These are phyloP conservation scores for Calycina marina DNA, from an alignment of 2,329 filamentous ascomycete species.

Conservation along the genomic window DNA sequence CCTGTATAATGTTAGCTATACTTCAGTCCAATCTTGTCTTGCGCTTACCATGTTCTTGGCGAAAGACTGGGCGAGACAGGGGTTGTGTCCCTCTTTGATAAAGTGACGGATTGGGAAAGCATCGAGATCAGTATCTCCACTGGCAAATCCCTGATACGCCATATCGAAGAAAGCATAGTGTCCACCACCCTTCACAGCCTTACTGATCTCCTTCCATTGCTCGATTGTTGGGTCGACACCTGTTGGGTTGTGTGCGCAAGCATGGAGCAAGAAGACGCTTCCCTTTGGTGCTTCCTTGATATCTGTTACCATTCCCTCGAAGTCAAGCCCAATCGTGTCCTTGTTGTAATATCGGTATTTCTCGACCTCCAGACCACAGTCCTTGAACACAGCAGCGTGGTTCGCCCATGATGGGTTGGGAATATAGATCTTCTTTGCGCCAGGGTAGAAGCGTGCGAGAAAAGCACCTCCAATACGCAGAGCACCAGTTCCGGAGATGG, in stretches of 20 bases:
- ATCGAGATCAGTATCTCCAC: conserved; percentile 79
- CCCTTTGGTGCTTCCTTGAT: conserved; percentile 77
- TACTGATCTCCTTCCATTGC: conserved; percentile 86
- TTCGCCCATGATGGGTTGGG: conserved; percentile 96
- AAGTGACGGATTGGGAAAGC: conserved; percentile 91
- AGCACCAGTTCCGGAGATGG: conserved; percentile 94
- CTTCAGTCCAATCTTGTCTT: background rate
- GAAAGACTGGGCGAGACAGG: conserved; percentile 83
- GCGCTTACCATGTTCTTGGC: conserved; percentile 89
- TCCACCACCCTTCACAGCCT: conserved; percentile 68
- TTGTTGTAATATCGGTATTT: conserved; percentile 99
- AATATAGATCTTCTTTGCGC: conserved; percentile 91
- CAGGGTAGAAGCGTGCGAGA: conserved; percentile 79
- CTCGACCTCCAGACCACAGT: conserved; percentile 79
- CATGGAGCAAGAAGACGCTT: conserved; percentile 87
- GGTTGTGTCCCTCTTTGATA: conserved; percentile 78
- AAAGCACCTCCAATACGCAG: conserved; percentile 91
- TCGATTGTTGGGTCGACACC: conserved; percentile 84
- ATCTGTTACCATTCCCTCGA: conserved; percentile 81
- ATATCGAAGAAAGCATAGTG: conserved; percentile 99
- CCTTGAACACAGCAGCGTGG: conserved; percentile 91
- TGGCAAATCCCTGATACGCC: conserved; percentile 98
- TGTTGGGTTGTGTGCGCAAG: conserved; percentile 95
- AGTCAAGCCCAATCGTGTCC: conserved; percentile 95
- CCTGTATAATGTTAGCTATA: conserved; percentile 31